Base-by-base conservation (phyloP, 2,329 filamentous ascomycete genomes). In the Hymenoscyphus fraxineus region DNA sequence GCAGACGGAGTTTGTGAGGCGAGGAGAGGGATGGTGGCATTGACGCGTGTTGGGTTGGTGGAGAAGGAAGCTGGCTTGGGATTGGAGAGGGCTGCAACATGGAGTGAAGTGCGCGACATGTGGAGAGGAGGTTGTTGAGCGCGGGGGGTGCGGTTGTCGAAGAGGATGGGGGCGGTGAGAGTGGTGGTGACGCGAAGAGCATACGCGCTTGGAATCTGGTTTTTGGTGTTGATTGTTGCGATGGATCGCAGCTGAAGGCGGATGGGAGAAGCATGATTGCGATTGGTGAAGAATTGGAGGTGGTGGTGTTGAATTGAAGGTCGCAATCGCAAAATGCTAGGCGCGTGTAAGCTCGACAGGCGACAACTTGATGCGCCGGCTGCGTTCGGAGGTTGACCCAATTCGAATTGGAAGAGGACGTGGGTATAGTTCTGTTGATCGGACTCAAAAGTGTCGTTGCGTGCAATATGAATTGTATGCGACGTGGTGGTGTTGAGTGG, bases 41-140 rank as follows among this genome's bases (percentile, higher is more conserved):
- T n/a, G 71, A 68, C 12, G 68, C 66, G 40, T 75, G 72, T 6
- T 61, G 74, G 69, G 85, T 78, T 1, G 85, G 85, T 13, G 85
- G 85, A 31, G 84, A 85, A 15, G 83, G 83, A 5, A 85, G 77
- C 69, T 82, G 80, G 35, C 67, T 71, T 60, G 72, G 72, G 27
- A 73, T 75, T 59, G 74, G 67, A 69, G 81, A 77, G 3, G 78
- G 70, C 32, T 80, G 76, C 65, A 88, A 80, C 71, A 88, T 83
- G 2, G 82, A 82, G 72, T 88, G 86, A 0, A 88, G 81, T 5
- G 82, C 84, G 74, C 84, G 85, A 73, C 85, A 88, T 58, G 85
- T 83, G 66, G 78, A 81, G 75, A 85, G 82, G 72, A 88, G 81
- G 76, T 83, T 83, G 73, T 78, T 79, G 69, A 86, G 77, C 22